These are phyloP conservation scores for Xylogone sp. DNA, from an alignment of 2,329 filamentous ascomycete species.

Conservation along the genomic window DNA sequence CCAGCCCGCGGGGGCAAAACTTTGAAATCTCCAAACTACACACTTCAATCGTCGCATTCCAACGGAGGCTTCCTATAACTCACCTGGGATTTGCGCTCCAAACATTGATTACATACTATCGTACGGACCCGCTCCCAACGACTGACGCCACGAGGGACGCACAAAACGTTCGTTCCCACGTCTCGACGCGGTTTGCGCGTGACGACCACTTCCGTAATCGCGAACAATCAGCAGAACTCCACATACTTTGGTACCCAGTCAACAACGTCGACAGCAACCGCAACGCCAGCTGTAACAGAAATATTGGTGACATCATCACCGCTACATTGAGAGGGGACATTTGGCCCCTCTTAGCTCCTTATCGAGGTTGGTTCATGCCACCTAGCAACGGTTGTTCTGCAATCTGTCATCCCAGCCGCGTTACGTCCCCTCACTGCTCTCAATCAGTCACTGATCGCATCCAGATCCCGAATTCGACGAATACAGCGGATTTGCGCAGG, in stretches of 20 bases:
- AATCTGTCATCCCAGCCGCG: slow-evolving; percentile 9
- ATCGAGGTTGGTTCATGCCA: slow-evolving; percentile 10
- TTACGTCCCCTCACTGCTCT: slow-evolving; percentile 2
- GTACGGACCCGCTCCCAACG: background rate
- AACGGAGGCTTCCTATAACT: background rate
- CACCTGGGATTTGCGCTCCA: background rate
- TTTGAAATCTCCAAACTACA: background rate
- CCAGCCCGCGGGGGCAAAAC: background rate
- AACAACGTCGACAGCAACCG: background rate
- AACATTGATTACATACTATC: background rate
- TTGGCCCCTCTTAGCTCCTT: background rate
- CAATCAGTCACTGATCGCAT: background rate
- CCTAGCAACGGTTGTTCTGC: slow-evolving; percentile 12
- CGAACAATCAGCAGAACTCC: background rate
- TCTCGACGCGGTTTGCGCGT: background rate
- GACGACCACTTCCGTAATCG: background rate
- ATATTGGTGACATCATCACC: background rate
- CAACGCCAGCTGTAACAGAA: background rate
- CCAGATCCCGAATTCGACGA: background rate
- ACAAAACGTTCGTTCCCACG: background rate
- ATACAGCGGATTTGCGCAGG: background rate
- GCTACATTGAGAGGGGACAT: background rate
- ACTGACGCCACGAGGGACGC: background rate
- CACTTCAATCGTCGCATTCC: background rate
- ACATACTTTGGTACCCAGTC: background rate